Evolutionary conservation across 2,329 filamentous ascomycete species (phyloP), one percentile per base, ranked within the genome.

Genomic region (Arthroderma sp.): DNA sequence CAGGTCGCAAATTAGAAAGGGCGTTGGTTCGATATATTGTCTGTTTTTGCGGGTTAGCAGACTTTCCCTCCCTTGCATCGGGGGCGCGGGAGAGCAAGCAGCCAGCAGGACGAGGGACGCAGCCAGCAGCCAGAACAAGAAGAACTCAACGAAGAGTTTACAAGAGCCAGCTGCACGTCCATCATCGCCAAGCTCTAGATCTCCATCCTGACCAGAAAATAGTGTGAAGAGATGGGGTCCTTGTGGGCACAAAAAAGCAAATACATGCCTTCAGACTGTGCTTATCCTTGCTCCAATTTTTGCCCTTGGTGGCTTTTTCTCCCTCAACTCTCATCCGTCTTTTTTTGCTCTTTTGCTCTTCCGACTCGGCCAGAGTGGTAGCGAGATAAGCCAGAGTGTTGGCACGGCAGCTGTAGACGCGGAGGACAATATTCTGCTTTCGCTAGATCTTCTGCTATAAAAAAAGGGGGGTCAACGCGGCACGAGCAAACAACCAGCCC

Each of bases 231-330:
- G 19, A 47, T 19, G 19, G 41, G n/a, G 17, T n/a, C 39, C 41
- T 28, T 13, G 21, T 47, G 41, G 41, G 23, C 41, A 13, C 21
- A 47, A 47, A 43, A 43, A 47, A 47, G 41, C 41, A 47, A 47
- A 47, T 47, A 47, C 23, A 23, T 19, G 13, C 41, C 19, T 47
- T 25, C 2, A 23, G 19, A 15, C 19, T 47, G 23, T 47, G 41
- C 41, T 47, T 47, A 47, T 47, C 41, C 41, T 41, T 43, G n/a
- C 39, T 43, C 41, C 41, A 13, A 25, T 47, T 47, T 47, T n/a
- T n/a, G n/a, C n/a, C n/a, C n/a, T n/a, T n/a, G n/a, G n/a, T 47
- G 41, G 41, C 19, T 28, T 47, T 47, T 44, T 44, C 11, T 19
- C 38, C 6, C n/a, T n/a, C n/a, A n/a, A n/a, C n/a, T n/a, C n/a